Evolutionary conservation across 306 rosid species (phyloP).

Genomic region (Cyclanthera cordifolia): DNA sequence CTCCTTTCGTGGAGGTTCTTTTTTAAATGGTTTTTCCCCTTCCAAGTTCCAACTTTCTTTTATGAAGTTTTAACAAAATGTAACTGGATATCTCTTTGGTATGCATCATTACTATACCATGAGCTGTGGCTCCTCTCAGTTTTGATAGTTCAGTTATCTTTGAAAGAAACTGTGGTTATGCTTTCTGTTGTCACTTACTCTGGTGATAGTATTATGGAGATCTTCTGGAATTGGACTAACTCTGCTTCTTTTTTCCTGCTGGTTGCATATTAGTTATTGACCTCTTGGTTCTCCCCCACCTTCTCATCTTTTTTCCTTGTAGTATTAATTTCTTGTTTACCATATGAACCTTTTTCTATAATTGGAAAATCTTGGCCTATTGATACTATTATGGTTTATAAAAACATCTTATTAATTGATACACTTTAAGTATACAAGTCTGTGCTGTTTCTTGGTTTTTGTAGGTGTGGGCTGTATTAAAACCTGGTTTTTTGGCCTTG

Average conservation of each 20-base stretch:
- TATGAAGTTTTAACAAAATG: background rate
- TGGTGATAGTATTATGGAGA: background rate
- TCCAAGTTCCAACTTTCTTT: background rate
- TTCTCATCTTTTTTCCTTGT: background rate
- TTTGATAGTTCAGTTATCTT: background rate
- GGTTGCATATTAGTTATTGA: background rate
- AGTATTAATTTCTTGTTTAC: background rate
- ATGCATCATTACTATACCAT: background rate
- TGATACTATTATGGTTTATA: background rate
- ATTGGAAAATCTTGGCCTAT: background rate
- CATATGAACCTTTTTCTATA: background rate
- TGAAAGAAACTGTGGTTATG: background rate
- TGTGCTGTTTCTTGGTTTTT: constrained; percentile 18
- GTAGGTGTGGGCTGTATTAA: constrained; percentile 94
- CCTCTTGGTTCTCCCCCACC: background rate
- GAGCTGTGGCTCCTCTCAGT: background rate
- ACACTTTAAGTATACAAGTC: background rate
- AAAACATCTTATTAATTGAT: background rate
- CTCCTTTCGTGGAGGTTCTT: no score
- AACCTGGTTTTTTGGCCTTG: constrained; percentile 95
- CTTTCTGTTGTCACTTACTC: background rate
- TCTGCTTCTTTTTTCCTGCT: background rate
- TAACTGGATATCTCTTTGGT: background rate
- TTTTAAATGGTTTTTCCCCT: background rate
- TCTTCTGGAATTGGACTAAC: background rate